Conservation (phyloP, 75 land plant genomes). For the Larix kaempferi region DNA sequence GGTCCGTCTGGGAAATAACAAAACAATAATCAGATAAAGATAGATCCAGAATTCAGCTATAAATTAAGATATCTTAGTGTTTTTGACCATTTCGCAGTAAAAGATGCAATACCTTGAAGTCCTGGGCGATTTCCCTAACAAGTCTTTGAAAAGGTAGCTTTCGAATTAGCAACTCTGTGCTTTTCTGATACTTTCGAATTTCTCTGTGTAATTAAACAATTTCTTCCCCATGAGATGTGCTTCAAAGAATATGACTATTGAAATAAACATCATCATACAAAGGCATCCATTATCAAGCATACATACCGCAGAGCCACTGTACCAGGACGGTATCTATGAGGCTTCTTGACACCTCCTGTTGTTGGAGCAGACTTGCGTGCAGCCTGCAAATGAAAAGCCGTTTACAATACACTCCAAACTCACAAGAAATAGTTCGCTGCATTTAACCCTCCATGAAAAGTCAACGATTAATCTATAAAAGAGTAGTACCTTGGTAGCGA, state of each 20-base stretch:
- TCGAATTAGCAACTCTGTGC: constrained; percentile 4
- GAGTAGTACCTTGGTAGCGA: too few relatives aligned
- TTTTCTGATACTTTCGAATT: constrained; percentile 14
- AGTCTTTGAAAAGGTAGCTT: constrained; percentile 11
- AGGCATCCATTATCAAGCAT: too few relatives aligned
- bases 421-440: too few relatives aligned
- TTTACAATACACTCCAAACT: too few relatives aligned
- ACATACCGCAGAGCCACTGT: constrained; percentile 38
- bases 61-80: too few relatives aligned
- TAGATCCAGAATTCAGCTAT: too few relatives aligned
- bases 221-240: too few relatives aligned
- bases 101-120: background rate
- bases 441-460: too few relatives aligned
- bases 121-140: constrained; percentile 12
- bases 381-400: background rate
- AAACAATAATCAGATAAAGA: background rate
- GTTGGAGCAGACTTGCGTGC: constrained; percentile 37
- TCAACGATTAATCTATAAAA: too few relatives aligned
- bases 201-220: background rate
- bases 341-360: constrained; percentile 57
- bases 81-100: background rate
- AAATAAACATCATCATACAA: too few relatives aligned
- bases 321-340: constrained; percentile 41
- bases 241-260: too few relatives aligned
- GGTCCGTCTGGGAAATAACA: constrained; percentile 26